Percentiles rank a stretch among this genome's conserved stretches.
These are phyloP conservation scores for Colletotrichum limetticola DNA, from an alignment of 2,329 filamentous ascomycete genomes.

Conservation along the genomic window DNA sequence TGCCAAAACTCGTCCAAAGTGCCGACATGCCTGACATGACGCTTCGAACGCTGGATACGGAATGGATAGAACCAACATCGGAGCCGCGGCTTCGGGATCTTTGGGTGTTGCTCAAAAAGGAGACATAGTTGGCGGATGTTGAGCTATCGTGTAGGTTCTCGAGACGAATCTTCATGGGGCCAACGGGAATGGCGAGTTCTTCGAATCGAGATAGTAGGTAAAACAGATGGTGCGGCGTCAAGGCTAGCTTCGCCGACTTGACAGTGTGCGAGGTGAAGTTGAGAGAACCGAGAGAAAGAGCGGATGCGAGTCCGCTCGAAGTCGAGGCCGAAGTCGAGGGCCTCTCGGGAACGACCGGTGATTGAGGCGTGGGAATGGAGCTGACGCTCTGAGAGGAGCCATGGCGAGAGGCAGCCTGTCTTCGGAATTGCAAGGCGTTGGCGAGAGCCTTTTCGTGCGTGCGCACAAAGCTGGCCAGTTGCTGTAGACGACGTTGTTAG, in stretches of 20 bases:
- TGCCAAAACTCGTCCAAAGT: constrained; percentile 88
- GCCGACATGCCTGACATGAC: constrained; percentile 98
- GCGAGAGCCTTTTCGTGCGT: constrained; percentile 97
- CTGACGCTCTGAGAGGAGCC: constrained; percentile 73
- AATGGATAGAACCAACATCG: constrained; percentile 92
- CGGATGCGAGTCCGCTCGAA: constrained; percentile 80
- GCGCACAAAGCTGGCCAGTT: constrained; percentile 94
- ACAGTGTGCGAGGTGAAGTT: constrained; percentile 86
- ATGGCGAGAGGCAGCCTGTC: constrained; percentile 77
- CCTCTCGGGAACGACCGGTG: constrained; percentile 66
- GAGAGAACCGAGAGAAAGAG: constrained; percentile 86
- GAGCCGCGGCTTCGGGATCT: constrained; percentile 81
- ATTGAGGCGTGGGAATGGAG: constrained; percentile 64
- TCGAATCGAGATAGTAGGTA: constrained; percentile 96
- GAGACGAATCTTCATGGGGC: constrained; percentile 94
- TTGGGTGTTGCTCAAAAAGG: constrained; percentile 88
- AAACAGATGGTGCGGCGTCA: constrained; percentile 96
- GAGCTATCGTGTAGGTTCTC: constrained; percentile 93
- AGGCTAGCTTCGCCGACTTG: constrained; percentile 89
- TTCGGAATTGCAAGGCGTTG: constrained; percentile 90
- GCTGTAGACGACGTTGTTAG: constrained; percentile 61
- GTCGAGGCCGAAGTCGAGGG: constrained; percentile 76
- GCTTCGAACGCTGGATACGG: constrained; percentile 94
- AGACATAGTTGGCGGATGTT: constrained; percentile 92
- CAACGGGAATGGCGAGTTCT: constrained; percentile 88